Conservation (phyloP, 2,329 filamentous ascomycete genomes). For the Claviceps paspali region DNA sequence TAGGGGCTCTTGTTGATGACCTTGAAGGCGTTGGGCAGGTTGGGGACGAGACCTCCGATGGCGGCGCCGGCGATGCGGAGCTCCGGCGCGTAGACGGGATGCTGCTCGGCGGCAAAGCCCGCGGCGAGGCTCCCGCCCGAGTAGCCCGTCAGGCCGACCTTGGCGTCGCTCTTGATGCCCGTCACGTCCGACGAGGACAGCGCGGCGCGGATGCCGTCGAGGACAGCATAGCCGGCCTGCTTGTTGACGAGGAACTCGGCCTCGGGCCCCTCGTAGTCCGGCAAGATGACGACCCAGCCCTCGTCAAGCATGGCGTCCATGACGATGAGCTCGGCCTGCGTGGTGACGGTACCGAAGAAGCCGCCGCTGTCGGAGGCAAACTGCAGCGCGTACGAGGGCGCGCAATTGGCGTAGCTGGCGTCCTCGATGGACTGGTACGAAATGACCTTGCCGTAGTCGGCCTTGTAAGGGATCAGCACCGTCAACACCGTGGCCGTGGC, state of each 20-base stretch:
- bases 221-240: conserved; percentile 25
- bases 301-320: conserved; percentile 17
- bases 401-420: conserved; percentile 21
- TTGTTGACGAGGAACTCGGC: conserved; percentile 26
- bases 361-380: conserved; percentile 10
- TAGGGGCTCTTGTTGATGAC: conserved; percentile 7
- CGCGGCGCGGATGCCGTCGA: conserved; percentile 28
- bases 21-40: conserved; percentile 5
- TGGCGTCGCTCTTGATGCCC: conserved; percentile 16
- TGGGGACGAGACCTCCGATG: conserved; percentile 10
- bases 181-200: conserved; percentile 13
- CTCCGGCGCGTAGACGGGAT: conserved; percentile 11
- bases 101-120: conserved; percentile 4
- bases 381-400: conserved; percentile 13
- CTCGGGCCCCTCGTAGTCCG: conserved; percentile 29
- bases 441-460: conserved; percentile 16
- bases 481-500: conserved; percentile 23
- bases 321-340: conserved; percentile 10
- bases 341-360: conserved; percentile 20
- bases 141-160: conserved; percentile 27
- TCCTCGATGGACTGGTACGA: conserved; percentile 28
- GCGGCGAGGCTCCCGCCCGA: conserved; percentile 10
- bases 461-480: conserved; percentile 20
- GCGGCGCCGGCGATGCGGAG: conserved; percentile 8
- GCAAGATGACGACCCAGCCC: conserved; percentile 35